A percentile compares a stretch with the other conserved stretches of the same genome.
phyloP scores from a whole-genome alignment of 495 filamentous ascomycete species.

The Cercophora newfieldiana region DNA sequence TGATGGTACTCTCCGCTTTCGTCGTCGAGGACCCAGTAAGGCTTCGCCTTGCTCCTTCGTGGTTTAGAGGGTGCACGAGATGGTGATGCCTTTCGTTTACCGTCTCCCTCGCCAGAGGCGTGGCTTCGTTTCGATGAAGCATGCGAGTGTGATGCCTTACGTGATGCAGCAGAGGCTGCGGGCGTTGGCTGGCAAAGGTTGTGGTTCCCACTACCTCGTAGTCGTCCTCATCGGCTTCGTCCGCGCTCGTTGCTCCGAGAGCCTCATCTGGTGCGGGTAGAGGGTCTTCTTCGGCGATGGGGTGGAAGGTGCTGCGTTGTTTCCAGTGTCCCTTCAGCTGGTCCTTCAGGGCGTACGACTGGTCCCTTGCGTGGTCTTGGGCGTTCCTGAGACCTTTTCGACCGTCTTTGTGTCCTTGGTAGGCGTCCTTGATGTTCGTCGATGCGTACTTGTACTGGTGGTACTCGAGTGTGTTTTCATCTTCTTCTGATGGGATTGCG shows the following conservation, averaged over 20 bases:
- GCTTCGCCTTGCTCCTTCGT: conserved; percentile 8
- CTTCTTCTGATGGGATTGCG: too few species aligned
- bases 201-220: conserved; percentile 19
- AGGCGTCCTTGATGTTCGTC: too few species aligned
- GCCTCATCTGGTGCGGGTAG: conserved; percentile 22
- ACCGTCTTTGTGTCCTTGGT: too few species aligned
- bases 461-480: too few species aligned
- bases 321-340: conserved; percentile 28
- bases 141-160: too few species aligned
- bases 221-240: conserved; percentile 23
- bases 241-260: conserved; percentile 10
- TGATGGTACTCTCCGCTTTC: conserved; percentile 16
- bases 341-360: conserved; percentile 28
- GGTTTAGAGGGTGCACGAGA: conserved; percentile 2
- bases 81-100: conserved; percentile 8
- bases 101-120: too few species aligned
- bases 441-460: too few species aligned
- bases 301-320: too few species aligned
- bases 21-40: conserved; percentile 21
- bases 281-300: conserved; percentile 18
- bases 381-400: too few species aligned
- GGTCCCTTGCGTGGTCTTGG: conserved; percentile 27
- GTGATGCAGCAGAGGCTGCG: too few species aligned
- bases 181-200: conserved; percentile 14
- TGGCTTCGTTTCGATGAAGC: neutral